Evolutionary conservation across 2,329 filamentous ascomycete genomes (phyloP), one percentile per base, ranked within the genome.

Genomic region (Diplodia seriata): DNA sequence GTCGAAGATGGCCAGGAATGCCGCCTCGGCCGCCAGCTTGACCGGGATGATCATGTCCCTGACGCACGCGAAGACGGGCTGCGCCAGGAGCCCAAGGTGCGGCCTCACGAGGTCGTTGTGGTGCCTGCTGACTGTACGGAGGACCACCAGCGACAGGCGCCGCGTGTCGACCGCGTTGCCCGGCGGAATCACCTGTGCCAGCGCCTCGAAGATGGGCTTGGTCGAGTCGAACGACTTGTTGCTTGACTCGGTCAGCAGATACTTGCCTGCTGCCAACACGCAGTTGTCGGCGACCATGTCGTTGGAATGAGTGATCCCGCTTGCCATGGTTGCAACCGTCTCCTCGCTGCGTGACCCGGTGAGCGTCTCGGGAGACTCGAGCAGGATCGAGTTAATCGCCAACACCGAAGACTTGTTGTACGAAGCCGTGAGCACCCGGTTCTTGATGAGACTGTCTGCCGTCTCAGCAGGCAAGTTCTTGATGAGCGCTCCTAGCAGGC

Each of bases 11-110:
- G 93, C 88, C 67, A 99, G 86, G 80, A 99, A 98, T 0, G 94
- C 93, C 14, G 94, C 94, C 81, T 99, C 95, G 1, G 95, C 94
- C 0, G 94, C 91, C 33, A 99, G 85, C 81, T 99, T 99, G 76
- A 99, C 90, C 0, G 96, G 96, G 70, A 99, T 98, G 6, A 98
- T 89, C 11, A 89, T 85, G 78, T 99, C 95, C 68, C 96, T 89
- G 33, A 99, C 95, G 65, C 91, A 91, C 51, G 91, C 89, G 78
- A 99, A 99, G 54, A 98, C 86, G 1, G 93, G 89, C 1, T 90
- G 90, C 1, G 92, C 90, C n/a, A 99, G 86, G 2, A 93, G 81
- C 11, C 89, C 82, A 57, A 98, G 85, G 76, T 97, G 93, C 15
- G 94, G 92, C 33, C 92, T 89, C 47, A 94, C 87, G 74, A 95